phyloP scores from a whole-genome alignment of 73 alveolate genomes.

The Paramecium pentaurelia region DNA sequence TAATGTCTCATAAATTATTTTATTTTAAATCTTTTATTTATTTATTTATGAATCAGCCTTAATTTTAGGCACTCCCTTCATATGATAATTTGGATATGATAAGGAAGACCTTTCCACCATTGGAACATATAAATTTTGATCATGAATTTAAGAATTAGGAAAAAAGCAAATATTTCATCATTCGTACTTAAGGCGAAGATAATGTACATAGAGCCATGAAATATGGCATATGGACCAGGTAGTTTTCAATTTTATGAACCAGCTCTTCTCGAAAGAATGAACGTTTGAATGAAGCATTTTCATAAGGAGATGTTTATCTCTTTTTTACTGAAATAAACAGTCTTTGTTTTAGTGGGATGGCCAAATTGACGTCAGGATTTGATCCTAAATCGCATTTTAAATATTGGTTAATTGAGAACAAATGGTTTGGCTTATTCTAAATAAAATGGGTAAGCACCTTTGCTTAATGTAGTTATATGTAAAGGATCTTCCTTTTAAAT shows the following conservation, averaged over 20 bases:
- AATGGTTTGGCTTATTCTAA: constrained; percentile 30
- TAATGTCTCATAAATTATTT: background rate
- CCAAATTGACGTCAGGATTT: constrained; percentile 3
- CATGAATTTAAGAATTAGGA: background rate
- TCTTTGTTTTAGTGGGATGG: constrained; percentile 39
- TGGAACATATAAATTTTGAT: background rate
- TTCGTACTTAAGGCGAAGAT: constrained; percentile 44
- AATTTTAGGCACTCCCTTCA: background rate
- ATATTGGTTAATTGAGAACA: constrained; percentile 40
- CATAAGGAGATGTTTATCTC: constrained; percentile 52
- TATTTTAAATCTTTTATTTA: background rate
- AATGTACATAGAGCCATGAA: constrained; percentile 50
- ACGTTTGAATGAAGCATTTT: constrained; percentile 31
- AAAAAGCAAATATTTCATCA: constrained; percentile 26
- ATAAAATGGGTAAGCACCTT: constrained; percentile 37
- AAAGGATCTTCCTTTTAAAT: constrained; percentile 24
- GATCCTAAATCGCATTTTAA: constrained; percentile 26
- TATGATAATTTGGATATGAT: background rate
- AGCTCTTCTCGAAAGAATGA: constrained; percentile 48
- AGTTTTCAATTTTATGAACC: background rate
- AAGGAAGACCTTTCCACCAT: background rate
- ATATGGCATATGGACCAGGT: constrained; percentile 53
- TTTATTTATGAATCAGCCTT: constrained; percentile 6
- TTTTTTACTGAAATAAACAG: constrained; percentile 41
- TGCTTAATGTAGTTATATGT: constrained; percentile 23